These are phyloP conservation scores for Leishmania amazonensis DNA, from an alignment of 208 protist genomes.

Conservation along the genomic window DNA sequence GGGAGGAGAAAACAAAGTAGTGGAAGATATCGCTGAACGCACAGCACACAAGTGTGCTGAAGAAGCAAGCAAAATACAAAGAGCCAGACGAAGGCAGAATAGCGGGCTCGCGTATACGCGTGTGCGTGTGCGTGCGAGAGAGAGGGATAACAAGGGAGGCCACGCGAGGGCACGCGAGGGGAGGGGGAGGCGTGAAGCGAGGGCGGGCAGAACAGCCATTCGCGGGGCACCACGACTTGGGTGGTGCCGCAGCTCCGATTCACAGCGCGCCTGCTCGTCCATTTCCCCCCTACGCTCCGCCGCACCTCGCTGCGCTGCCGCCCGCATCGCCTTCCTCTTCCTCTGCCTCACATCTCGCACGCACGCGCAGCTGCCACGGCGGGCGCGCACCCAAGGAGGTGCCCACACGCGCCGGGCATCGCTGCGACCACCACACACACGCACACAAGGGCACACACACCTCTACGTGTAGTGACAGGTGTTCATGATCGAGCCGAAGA, in stretches of 20 bases:
- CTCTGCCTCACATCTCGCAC: neutral
- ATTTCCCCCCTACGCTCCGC: neutral
- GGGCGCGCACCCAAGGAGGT: neutral
- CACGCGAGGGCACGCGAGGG: neutral
- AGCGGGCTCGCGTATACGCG: neutral
- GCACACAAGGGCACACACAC: neutral
- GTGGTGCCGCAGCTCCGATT: neutral
- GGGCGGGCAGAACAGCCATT: neutral
- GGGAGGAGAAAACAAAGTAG: neutral
- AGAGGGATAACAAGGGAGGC: neutral
- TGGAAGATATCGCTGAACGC: neutral
- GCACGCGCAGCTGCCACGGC: neutral
- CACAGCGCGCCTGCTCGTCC: neutral
- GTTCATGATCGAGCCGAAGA: slow-evolving; percentile 13
- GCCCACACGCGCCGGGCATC: neutral
- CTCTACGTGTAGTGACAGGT: slow-evolving; percentile 6
- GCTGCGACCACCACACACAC: neutral
- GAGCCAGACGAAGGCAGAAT: neutral
- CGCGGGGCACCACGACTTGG: neutral
- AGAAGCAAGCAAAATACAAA: neutral
- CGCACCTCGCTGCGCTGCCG: neutral
- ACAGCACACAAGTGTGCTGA: neutral
- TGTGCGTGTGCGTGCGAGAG: neutral
- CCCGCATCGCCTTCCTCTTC: neutral
- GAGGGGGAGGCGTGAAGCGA: neutral